A percentile compares a stretch with the other conserved stretches of the same genome.
Conservation (phyloP, 2,329 filamentous ascomycete genomes). For the Penicillium sp. region DNA sequence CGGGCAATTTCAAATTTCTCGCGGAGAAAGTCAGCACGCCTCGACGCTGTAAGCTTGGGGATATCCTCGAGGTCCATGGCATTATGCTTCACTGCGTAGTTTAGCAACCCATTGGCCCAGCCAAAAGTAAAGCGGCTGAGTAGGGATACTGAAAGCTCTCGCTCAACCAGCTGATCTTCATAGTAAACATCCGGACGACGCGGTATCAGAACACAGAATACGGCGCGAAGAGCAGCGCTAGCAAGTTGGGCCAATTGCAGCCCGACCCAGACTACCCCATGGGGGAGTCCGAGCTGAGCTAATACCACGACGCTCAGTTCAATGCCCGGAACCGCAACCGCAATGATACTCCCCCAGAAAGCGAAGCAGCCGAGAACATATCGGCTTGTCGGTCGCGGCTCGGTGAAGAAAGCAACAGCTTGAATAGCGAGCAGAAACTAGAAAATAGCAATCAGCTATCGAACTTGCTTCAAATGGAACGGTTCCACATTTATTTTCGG, state of each 20-base stretch:
- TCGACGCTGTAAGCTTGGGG: constrained; percentile 57
- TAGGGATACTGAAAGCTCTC: constrained; percentile 59
- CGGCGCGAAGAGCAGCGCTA: constrained; percentile 28
- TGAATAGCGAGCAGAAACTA: constrained; percentile 33
- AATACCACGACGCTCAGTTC: constrained; percentile 33
- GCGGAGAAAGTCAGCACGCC: constrained; percentile 52
- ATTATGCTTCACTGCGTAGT: constrained; percentile 55
- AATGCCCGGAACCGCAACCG: constrained; percentile 18
- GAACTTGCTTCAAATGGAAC: background rate
- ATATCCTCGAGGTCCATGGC: constrained; percentile 62
- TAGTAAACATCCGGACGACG: constrained; percentile 66
- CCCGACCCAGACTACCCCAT: constrained; percentile 33
- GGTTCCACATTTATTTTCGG: background rate
- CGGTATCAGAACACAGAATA: constrained; percentile 54
- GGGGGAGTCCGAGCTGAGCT: constrained; percentile 7
- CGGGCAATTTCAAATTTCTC: constrained; percentile 42
- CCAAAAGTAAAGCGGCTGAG: constrained; percentile 62
- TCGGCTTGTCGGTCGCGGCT: constrained; percentile 31
- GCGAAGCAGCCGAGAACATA: constrained; percentile 31
- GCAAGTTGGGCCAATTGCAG: constrained; percentile 51
- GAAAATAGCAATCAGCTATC: background rate
- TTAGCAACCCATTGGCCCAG: constrained; percentile 60
- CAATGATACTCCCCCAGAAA: constrained; percentile 29
- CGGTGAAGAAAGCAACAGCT: constrained; percentile 32
- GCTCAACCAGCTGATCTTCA: constrained; percentile 60